phyloP scores from a whole-genome alignment of 2,329 filamentous ascomycete species.

The Tolypocladium inflatum region DNA sequence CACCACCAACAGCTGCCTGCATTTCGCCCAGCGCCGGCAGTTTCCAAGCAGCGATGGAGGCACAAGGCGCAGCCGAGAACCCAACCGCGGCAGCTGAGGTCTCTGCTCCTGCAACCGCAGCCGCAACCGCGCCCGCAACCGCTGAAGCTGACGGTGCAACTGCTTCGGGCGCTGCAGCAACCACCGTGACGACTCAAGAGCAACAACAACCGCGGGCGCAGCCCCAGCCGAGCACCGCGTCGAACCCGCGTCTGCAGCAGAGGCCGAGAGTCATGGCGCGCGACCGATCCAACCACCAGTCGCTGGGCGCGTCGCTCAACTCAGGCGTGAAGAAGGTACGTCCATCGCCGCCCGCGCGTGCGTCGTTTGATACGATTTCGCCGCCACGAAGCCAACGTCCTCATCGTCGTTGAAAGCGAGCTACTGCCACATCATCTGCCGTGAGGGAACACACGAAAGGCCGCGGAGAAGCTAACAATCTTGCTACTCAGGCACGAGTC shows the following conservation, averaged over 20 bases:
- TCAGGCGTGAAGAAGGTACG: conserved; percentile 59
- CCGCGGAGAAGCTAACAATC: not conserved
- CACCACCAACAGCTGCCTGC: not conserved
- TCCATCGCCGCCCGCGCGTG: not conserved
- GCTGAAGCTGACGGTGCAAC: conserved; percentile 1
- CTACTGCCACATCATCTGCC: not conserved
- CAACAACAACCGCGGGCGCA: conserved; percentile 8
- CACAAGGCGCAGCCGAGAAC: not conserved
- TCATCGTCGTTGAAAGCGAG: not conserved
- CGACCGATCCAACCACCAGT: conserved; percentile 52
- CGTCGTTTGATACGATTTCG: not conserved
- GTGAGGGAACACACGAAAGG: not conserved
- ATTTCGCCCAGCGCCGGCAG: not conserved
- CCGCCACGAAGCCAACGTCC: not conserved
- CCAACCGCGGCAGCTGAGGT: not conserved
- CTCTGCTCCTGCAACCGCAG: not conserved
- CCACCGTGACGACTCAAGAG: not conserved
- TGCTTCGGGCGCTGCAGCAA: not conserved
- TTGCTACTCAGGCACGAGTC: conserved; percentile 57
- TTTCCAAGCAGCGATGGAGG: not conserved
- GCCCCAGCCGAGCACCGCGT: conserved; percentile 3
- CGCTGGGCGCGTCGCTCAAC: conserved; percentile 57
- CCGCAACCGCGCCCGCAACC: not conserved
- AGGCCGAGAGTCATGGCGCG: conserved; percentile 25
- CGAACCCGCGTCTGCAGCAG: conserved; percentile 13